Evolutionary conservation across 352 stramenopile species (phyloP).

Genomic region (Phytophthora melonis): DNA sequence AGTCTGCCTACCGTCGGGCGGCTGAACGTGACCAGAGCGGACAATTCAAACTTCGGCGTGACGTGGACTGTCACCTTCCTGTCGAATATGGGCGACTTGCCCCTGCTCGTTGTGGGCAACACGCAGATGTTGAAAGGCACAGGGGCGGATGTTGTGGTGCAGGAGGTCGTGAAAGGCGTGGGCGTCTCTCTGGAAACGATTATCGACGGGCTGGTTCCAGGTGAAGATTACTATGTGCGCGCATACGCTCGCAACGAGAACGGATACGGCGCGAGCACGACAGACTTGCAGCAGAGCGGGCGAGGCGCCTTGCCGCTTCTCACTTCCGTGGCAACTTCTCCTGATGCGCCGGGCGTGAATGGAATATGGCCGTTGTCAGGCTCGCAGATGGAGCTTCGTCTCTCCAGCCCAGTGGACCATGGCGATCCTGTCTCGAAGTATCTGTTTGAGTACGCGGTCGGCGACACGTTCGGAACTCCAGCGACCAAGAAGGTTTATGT

Average conservation of each 20-base stretch:
- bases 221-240: constrained; percentile 68
- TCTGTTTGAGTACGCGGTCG: constrained; percentile 66
- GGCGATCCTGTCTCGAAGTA: constrained; percentile 59
- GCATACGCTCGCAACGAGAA: constrained; percentile 75
- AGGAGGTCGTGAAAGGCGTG: constrained; percentile 70
- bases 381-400: constrained; percentile 57
- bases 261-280: constrained; percentile 69
- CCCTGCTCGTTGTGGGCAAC: constrained; percentile 53
- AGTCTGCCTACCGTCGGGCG: constrained; percentile 67
- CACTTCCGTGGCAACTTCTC: constrained; percentile 44
- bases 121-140: constrained; percentile 54
- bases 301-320: constrained; percentile 63
- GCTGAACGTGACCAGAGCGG: constrained; percentile 62
- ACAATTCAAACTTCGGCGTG: constrained; percentile 56
- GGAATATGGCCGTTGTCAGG: constrained; percentile 63
- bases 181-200: constrained; percentile 72
- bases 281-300: constrained; percentile 64
- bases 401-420: constrained; percentile 37
- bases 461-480: constrained; percentile 53
- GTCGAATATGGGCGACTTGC: constrained; percentile 73
- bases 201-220: constrained; percentile 53
- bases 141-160: constrained; percentile 44
- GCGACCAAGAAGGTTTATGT: constrained; percentile 63
- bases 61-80: constrained; percentile 80
- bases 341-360: constrained; percentile 49